Percentiles rank a stretch among this genome's conserved stretches.
phyloP scores from a whole-genome alignment of 345 rosid species.

The Gossypium anomalum region DNA sequence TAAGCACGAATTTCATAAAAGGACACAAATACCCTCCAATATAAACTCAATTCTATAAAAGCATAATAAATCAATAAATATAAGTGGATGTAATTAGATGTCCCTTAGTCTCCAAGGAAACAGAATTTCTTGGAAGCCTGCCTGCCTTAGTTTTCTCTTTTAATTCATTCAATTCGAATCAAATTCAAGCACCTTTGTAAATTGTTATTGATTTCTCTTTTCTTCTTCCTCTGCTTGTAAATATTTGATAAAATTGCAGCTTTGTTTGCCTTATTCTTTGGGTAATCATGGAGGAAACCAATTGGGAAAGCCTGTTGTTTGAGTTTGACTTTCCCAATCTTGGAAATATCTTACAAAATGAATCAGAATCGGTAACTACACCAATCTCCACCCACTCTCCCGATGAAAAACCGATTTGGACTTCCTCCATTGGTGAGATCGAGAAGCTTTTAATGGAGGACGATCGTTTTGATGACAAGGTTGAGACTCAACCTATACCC shows the following conservation, averaged over 20 bases:
- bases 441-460: conserved; percentile 41
- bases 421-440: conserved; percentile 37
- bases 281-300: conserved; percentile 6
- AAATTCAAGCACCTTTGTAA: not conserved
- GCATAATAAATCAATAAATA: not conserved
- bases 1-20: no score
- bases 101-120: not conserved
- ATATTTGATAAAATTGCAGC: not conserved
- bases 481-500: conserved; percentile 10
- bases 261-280: not conserved
- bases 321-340: not conserved
- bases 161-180: not conserved
- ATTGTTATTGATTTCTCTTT: not conserved
- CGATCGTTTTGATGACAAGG: conserved; percentile 9
- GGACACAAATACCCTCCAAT: no score
- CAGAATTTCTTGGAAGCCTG: not conserved
- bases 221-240: not conserved
- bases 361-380: not conserved
- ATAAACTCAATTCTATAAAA: no score
- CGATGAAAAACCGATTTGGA: conserved; percentile 7
- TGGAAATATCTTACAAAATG: not conserved
- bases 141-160: not conserved
- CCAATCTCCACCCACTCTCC: conserved; percentile 2
- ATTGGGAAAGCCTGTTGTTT: not conserved
- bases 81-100: no score